Conservation (phyloP, 306 rosid genomes). For the Prinsepia uniflora region DNA sequence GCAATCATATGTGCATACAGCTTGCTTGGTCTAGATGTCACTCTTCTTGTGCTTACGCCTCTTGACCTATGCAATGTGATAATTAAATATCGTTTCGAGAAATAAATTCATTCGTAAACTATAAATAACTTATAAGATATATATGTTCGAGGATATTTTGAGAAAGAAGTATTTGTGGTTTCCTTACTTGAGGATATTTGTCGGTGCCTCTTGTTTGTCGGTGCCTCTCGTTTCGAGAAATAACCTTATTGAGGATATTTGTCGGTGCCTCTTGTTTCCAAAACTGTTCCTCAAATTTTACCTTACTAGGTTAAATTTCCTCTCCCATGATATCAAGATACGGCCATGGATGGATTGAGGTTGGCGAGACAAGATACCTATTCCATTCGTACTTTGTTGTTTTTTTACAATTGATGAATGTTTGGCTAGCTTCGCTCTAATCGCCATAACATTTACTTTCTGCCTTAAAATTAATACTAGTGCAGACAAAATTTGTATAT, state of each 20-base stretch:
- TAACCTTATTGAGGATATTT: too few relatives aligned
- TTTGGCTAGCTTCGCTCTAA: not conserved
- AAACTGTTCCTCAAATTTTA: not conserved
- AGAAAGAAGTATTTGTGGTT: too few relatives aligned
- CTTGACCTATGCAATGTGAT: too few relatives aligned
- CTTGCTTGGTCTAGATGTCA: not conserved
- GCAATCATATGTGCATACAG: too few relatives aligned
- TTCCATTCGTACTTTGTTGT: not conserved
- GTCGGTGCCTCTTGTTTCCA: conserved; percentile 12
- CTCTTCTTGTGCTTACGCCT: not conserved
- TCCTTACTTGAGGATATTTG: not conserved
- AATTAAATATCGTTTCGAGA: too few relatives aligned
- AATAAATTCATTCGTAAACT: too few relatives aligned
- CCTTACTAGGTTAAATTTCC: not conserved
- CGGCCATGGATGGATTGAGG: conserved; percentile 2
- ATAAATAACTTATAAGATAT: too few relatives aligned
- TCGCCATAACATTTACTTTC: not conserved
- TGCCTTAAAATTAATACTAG: not conserved
- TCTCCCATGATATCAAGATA: not conserved
- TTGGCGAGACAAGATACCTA: not conserved
- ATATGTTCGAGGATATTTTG: too few relatives aligned
- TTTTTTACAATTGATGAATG: not conserved
- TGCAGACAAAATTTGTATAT: too few relatives aligned
- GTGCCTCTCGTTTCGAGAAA: conserved; percentile 9
- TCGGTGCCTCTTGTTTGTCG: conserved; percentile 19